phyloP scores from a whole-genome alignment of 805 yeast genomes.

The Kluyveromyces aestuarii region DNA sequence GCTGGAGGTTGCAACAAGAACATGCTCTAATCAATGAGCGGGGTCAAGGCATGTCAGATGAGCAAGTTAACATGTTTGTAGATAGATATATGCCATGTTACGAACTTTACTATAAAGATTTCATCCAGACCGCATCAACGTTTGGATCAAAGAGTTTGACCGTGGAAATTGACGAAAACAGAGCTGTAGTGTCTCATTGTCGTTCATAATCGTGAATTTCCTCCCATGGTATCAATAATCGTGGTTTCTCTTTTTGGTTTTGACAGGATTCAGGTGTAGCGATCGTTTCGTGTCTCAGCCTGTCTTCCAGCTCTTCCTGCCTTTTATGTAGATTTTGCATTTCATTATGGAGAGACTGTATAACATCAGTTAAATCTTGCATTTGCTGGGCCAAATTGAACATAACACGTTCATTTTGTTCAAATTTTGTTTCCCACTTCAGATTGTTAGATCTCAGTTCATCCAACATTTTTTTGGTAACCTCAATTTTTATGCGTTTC shows the following conservation, averaged over 20 bases:
- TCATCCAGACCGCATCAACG: conserved; percentile 26
- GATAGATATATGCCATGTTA: conserved; percentile 84
- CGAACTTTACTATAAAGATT: conserved; percentile 48
- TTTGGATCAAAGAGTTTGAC: conserved; percentile 25
- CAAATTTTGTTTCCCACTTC: conserved; percentile 10
- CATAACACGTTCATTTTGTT: neutral
- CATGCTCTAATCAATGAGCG: conserved; percentile 19
- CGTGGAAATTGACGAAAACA: conserved; percentile 19
- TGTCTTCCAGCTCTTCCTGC: conserved; percentile 11
- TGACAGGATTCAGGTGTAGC: conserved; percentile 1
- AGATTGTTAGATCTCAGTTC: conserved; percentile 5
- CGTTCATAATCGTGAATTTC: conserved; percentile 10
- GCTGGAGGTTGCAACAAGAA: conserved; percentile 68
- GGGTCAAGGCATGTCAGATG: conserved; percentile 78
- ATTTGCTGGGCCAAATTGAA: neutral
- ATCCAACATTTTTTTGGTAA: neutral
- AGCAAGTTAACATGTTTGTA: conserved; percentile 57
- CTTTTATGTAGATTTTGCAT: conserved; percentile 9
- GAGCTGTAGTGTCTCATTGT: conserved; percentile 11
- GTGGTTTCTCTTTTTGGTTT: neutral
- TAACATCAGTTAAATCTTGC: conserved; percentile 13
- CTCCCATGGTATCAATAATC: conserved; percentile 22
- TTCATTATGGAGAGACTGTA: conserved; percentile 14
- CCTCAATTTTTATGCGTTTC: neutral
- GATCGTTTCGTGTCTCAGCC: neutral